Evolutionary conservation across 2,329 filamentous ascomycete species (phyloP), one percentile per base, ranked within the genome.

Genomic region (Scytalidium sp.): DNA sequence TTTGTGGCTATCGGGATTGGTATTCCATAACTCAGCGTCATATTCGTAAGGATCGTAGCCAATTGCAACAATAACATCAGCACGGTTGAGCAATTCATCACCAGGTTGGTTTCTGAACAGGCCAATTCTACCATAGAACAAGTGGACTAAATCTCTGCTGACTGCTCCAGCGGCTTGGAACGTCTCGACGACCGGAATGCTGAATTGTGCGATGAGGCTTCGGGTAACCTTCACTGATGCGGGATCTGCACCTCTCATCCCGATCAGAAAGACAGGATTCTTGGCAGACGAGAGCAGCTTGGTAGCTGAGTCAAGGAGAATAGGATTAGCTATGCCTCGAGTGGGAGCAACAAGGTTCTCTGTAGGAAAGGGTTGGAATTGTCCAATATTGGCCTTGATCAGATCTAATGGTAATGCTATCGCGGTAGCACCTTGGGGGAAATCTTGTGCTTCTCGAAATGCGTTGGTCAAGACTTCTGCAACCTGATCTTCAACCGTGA

Each of bases 131-230:
- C 74, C 74, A 53, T 68, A 75, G 64, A 75, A 76, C 8, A 75
- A 63, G 43, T 72, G 67, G 2, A 67, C 66, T 7, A 74, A 64
- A 19, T 73, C 69, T 48, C 69, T 60, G 3, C 71, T 67, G 13
- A 76, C 68, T 11, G 72, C 71, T 7, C 74, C 74, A 1, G 74
- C 74, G 1, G 74, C 74, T 59, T 76, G 73, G 59, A 76, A 76
- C 0, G 74, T 76, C 59, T 76, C 74, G n/a, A 76, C 66, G 2
- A 75, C 72, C 1, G 73, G 71, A 7, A 75, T 65, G 1, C 70
- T 70, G 53, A 69, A 66, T 43, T 67, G 69, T 7, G 59, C 56
- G 8, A 75, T 64, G 44, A 76, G 69, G 0, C 64, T 58, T 9
- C 71, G 72, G 9, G 75, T 68, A 1, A 69, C 69, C 1, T 55